These are phyloP conservation scores for Backusella sp. DNA, from an alignment of 192 early-diverging fungal species.

Conservation along the genomic window DNA sequence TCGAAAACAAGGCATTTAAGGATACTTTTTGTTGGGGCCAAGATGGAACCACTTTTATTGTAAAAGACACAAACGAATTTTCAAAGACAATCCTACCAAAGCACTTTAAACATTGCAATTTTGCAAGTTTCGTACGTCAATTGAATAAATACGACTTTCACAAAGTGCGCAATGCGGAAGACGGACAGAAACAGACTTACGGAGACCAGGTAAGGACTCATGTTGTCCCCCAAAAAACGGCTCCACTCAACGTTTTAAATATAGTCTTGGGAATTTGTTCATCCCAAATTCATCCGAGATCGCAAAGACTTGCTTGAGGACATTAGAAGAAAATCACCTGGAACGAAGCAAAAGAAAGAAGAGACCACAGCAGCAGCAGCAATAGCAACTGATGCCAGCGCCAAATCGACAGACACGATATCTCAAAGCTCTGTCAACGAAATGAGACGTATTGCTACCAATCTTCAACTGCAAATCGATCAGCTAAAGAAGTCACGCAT, in stretches of 20 bases:
- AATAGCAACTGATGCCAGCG: not conserved
- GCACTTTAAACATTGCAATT: conserved; percentile 74
- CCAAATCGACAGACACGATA: not conserved
- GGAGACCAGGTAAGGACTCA: conserved; percentile 51
- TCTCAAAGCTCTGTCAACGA: not conserved
- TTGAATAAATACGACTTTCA: conserved; percentile 84
- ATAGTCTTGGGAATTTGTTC: conserved; percentile 67
- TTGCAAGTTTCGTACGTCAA: conserved; percentile 69
- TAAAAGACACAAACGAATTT: conserved; percentile 73
- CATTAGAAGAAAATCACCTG: conserved; percentile 44
- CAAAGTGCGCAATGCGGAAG: conserved; percentile 62
- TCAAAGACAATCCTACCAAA: conserved; percentile 61
- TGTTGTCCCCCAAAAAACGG: not conserved
- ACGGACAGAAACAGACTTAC: conserved; percentile 38
- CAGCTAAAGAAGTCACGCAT: conserved; percentile 3
- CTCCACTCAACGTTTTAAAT: not conserved
- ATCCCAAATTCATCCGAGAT: conserved; percentile 63
- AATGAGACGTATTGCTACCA: not conserved
- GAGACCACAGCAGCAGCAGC: not conserved
- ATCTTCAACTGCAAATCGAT: conserved; percentile 20
- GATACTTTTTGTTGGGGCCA: conserved; percentile 62
- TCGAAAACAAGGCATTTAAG: conserved; percentile 60
- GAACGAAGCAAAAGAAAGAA: conserved; percentile 14
- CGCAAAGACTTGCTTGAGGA: conserved; percentile 54
- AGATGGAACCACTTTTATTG: conserved; percentile 65